A percentile compares a stretch with the other conserved stretches of the same genome.
phyloP scores from a whole-genome alignment of 2,329 filamentous ascomycete genomes.

The Fusarium mundagurra region DNA sequence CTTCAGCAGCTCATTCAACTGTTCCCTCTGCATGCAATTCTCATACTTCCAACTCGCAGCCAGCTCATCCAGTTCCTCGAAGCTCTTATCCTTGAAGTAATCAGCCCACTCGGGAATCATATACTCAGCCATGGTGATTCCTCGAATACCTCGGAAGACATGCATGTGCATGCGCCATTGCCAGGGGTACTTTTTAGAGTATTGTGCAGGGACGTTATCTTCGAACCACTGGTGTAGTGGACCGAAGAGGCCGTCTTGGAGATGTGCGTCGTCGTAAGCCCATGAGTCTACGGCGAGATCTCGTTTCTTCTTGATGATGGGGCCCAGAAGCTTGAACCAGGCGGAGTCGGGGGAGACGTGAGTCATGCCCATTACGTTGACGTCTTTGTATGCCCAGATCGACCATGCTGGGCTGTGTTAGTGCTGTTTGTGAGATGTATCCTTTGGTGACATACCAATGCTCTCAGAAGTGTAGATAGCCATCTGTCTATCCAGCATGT shows the following conservation, averaged over 20 bases:
- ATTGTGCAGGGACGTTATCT: conserved; percentile 54
- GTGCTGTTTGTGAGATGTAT: background rate
- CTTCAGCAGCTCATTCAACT: conserved; percentile 60
- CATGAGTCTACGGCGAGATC: conserved; percentile 64
- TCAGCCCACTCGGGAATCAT: conserved; percentile 64
- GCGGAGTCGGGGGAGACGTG: conserved; percentile 55
- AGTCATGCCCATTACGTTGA: conserved; percentile 65
- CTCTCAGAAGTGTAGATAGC: conserved; percentile 45
- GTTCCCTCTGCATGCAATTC: conserved; percentile 60
- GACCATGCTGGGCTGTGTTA: conserved; percentile 55
- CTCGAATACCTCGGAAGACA: conserved; percentile 55
- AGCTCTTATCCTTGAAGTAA: conserved; percentile 60
- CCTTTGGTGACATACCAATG: conserved; percentile 13
- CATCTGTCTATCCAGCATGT: conserved; percentile 54
- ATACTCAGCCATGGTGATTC: conserved; percentile 56
- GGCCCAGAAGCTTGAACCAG: conserved; percentile 60
- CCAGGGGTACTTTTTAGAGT: conserved; percentile 58
- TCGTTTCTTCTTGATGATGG: conserved; percentile 65
- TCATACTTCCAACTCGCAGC: conserved; percentile 63
- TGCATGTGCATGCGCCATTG: conserved; percentile 61
- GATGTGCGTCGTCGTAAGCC: conserved; percentile 52
- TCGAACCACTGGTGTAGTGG: conserved; percentile 55
- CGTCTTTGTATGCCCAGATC: conserved; percentile 69
- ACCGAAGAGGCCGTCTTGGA: conserved; percentile 48
- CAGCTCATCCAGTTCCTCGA: conserved; percentile 63